Evolutionary conservation across 495 filamentous ascomycete genomes (phyloP).

Genomic region (Podospora tetraspora): DNA sequence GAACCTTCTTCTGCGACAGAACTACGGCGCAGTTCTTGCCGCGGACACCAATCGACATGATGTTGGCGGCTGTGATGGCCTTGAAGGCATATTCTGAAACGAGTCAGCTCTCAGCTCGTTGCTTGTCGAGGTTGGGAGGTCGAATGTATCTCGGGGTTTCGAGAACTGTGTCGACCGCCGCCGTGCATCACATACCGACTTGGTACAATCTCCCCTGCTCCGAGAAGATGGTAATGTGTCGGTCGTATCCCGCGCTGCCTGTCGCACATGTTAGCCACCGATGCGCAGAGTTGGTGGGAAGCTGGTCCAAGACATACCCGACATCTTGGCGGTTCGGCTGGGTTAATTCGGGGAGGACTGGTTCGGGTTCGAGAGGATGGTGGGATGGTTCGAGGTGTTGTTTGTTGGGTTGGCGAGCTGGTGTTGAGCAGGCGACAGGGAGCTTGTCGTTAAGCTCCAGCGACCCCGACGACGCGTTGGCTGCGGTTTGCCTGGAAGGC

Average conservation of each 20-base stretch:
- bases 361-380: background rate
- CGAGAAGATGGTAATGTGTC: slow-evolving; percentile 99
- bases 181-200: slow-evolving; percentile 71
- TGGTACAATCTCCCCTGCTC: slow-evolving; percentile 97
- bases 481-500: slow-evolving; percentile 38
- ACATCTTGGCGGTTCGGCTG: slow-evolving; percentile 37
- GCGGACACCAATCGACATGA: slow-evolving; percentile 91
- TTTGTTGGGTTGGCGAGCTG: slow-evolving; percentile 4
- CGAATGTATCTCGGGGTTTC: too few species aligned
- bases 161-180: too few species aligned
- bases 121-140: too few species aligned
- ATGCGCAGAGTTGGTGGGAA: slow-evolving; percentile 7
- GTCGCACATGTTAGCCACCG: slow-evolving; percentile 26
- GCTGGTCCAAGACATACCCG: slow-evolving; percentile 33
- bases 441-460: slow-evolving; percentile 32
- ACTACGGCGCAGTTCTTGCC: slow-evolving; percentile 97
- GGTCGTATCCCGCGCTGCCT: slow-evolving; percentile 95
- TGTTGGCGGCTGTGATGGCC: slow-evolving; percentile 97
- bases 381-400: slow-evolving; percentile 5
- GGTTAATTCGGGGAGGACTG: background rate
- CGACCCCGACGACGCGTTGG: slow-evolving; percentile 33
- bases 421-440: slow-evolving; percentile 22
- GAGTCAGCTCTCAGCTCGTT: too few species aligned
- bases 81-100: slow-evolving; percentile 98
- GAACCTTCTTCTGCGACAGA: slow-evolving; percentile 98